Evolutionary conservation across 208 protist genomes (phyloP).

Genomic region (Trypanosoma cruzi): DNA sequence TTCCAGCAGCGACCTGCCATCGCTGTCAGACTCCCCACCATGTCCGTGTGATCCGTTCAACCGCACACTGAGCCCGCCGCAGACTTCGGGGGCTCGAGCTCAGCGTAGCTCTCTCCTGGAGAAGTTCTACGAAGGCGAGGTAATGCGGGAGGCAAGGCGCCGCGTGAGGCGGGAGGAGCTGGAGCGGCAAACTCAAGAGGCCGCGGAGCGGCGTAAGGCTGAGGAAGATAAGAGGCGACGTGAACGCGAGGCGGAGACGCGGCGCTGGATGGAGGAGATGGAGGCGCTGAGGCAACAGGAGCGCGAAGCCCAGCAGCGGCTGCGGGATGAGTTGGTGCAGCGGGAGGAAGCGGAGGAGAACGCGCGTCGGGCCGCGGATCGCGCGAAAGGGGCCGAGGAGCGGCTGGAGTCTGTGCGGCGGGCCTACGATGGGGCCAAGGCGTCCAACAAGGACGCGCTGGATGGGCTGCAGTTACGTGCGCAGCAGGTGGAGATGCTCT

Average conservation of each 20-base stretch:
- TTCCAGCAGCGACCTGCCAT: not conserved
- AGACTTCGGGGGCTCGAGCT: not conserved
- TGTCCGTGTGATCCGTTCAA: not conserved
- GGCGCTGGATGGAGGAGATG: conserved; percentile 5
- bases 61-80: conserved; percentile 2
- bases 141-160: conserved; percentile 20
- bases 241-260: conserved; percentile 2
- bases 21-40: not conserved
- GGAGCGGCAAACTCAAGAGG: conserved; percentile 15
- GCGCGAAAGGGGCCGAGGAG: not conserved
- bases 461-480: conserved; percentile 22
- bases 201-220: conserved; percentile 8
- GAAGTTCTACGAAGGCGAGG: conserved; percentile 32
- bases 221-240: conserved; percentile 2
- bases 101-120: conserved; percentile 34
- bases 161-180: conserved; percentile 22
- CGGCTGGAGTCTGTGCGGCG: not conserved
- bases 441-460: conserved; percentile 5
- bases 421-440: not conserved
- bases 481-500: conserved; percentile 33
- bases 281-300: conserved; percentile 20
- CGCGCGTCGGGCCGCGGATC: conserved; percentile 8
- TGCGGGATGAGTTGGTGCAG: conserved; percentile 1
- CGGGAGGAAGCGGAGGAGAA: conserved; percentile 12
- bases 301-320: conserved; percentile 12